These are phyloP conservation scores for Geum urbanum DNA, from an alignment of 306 rosid species.

Conservation along the genomic window DNA sequence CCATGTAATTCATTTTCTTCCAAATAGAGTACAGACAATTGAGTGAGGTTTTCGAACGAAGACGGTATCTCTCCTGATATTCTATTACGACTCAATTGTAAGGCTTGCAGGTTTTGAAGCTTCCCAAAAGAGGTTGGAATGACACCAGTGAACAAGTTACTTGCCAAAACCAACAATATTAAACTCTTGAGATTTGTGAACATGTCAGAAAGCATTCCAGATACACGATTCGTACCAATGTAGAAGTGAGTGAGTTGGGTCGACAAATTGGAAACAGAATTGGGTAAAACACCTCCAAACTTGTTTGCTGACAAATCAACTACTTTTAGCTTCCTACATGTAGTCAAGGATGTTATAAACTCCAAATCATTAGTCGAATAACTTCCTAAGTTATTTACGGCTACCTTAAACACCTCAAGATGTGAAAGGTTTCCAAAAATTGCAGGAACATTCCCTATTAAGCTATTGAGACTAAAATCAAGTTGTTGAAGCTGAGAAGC, in stretches of 20 bases:
- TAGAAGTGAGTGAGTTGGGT: slow-evolving; percentile 5
- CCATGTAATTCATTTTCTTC: too few species aligned
- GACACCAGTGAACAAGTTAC: too few species aligned
- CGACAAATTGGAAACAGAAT: slow-evolving; percentile 21
- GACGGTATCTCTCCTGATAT: too few species aligned
- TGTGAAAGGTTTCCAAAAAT: slow-evolving; percentile 13
- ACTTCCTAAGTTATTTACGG: slow-evolving; percentile 20
- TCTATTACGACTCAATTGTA: too few species aligned
- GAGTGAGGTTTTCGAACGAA: too few species aligned
- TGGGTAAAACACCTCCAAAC: too few species aligned
- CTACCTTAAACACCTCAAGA: background rate
- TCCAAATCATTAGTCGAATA: slow-evolving; percentile 28
- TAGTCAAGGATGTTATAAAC: slow-evolving; percentile 31
- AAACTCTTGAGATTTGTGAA: slow-evolving; percentile 19
- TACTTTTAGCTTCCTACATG: slow-evolving; percentile 5
- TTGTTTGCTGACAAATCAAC: background rate
- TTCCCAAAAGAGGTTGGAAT: too few species aligned
- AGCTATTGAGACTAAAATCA: background rate
- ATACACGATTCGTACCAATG: slow-evolving; percentile 13
- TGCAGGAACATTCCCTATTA: slow-evolving; percentile 17
- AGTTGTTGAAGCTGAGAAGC: slow-evolving; percentile 18
- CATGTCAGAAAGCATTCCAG: slow-evolving; percentile 20
- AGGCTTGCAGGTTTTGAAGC: too few species aligned
- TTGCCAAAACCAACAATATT: too few species aligned
- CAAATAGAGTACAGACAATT: too few species aligned